Base-by-base conservation (phyloP, 1,139 yeast species). In the Candida freyschussii region DNA sequence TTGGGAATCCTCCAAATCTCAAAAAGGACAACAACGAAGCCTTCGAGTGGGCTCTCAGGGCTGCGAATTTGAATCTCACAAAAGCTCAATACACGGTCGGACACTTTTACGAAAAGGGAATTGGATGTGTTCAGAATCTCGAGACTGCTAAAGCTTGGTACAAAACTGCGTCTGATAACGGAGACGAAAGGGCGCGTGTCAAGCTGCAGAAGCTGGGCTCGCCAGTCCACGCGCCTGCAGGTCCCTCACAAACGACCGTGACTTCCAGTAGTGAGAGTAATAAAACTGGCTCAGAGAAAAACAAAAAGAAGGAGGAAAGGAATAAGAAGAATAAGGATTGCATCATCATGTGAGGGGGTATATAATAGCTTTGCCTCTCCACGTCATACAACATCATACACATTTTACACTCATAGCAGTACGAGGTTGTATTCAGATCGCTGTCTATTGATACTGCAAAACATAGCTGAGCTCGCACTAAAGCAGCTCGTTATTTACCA, bases 21-120 rank as follows among this genome's bases (percentile, higher is more conserved):
- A 81, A 79, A 12, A 75, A 76, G 43, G 93, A 89, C 56, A 86
- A 81, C 42, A 71, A 65, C 37, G 96, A 89, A 57, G 95, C 96
- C 1, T 91, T 81, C 57, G 93, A 85, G 53, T 91, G 97, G 97
- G 96, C 96, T 2, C 63, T 75, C 38, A 69, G 86, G 44, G 91
- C 97, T 0, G 96, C 97, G 0, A 65, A 70, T 34, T 63, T 75
- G 29, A 83, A 84, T 14, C 67, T 72, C 18, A 72, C 87, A 14
- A 86, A 85, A 57, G 97, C 95, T 1, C 95, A 87, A 66, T 80
- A 75, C 56, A 85, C 95, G 0, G 65, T 86, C 27, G 95, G 91
- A 15, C 82, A 82, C 53, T 87, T 89, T 51, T 75, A 76, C 53
- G 95, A 86, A 42, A 74, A 78, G 53, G 97, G 97, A 1, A 76